phyloP scores from a whole-genome alignment of 1,284 basidiomycete genomes.

The Mycena citricolor region DNA sequence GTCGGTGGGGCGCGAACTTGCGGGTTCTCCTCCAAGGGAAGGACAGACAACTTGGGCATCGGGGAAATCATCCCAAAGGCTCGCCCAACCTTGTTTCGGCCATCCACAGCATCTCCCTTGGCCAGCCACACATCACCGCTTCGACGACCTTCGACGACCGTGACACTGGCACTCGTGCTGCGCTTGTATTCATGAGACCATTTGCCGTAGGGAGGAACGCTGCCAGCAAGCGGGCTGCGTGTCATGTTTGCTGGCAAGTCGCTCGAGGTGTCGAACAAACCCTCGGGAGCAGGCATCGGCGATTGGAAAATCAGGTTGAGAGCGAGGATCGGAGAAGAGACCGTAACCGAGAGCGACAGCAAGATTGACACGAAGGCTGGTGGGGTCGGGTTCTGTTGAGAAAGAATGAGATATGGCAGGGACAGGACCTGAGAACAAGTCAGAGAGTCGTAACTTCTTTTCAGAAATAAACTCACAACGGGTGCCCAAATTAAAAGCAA shows the following conservation, averaged over 20 bases:
- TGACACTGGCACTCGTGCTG: constrained; percentile 59
- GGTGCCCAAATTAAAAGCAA: constrained; percentile 64
- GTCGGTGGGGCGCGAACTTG: constrained; percentile 39
- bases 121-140: constrained; percentile 70
- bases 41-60: constrained; percentile 62
- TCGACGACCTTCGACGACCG: constrained; percentile 65
- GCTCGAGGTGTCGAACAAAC: constrained; percentile 54
- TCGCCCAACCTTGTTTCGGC: constrained; percentile 57
- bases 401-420: constrained; percentile 57
- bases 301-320: constrained; percentile 57
- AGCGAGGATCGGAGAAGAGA: constrained; percentile 64
- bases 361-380: constrained; percentile 45
- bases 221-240: constrained; percentile 40
- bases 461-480: constrained; percentile 44
- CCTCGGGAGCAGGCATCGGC: constrained; percentile 63
- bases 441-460: constrained; percentile 12
- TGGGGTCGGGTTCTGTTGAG: constrained; percentile 38
- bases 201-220: constrained; percentile 39
- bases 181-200: constrained; percentile 60
- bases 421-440: constrained; percentile 45
- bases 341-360: constrained; percentile 58
- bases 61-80: constrained; percentile 58
- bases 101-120: constrained; percentile 65
- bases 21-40: constrained; percentile 51
- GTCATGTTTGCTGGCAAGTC: constrained; percentile 43